phyloP scores from a whole-genome alignment of 257 asterid genomes.

The Ajuga chamaepitys region DNA sequence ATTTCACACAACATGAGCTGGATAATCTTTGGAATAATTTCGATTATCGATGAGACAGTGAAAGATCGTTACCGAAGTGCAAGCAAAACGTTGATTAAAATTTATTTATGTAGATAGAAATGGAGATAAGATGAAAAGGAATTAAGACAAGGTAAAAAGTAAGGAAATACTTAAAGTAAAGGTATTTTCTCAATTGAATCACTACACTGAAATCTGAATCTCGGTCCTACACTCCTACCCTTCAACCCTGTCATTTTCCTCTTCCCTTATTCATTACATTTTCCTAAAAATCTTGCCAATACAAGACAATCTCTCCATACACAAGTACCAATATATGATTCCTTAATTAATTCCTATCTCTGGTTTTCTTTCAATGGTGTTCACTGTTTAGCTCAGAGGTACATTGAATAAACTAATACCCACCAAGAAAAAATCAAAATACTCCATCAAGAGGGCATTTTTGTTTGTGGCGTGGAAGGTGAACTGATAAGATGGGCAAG shows the following conservation, averaged over 20 bases:
- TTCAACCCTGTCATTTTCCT: slow-evolving; percentile 15
- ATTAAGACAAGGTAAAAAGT: no score
- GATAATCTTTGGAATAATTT: no score
- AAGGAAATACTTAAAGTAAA: no score
- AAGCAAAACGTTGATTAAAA: no score
- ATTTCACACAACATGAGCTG: no score
- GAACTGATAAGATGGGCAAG: slow-evolving; percentile 46
- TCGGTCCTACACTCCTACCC: neutral
- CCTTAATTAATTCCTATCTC: neutral
- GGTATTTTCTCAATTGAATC: no score
- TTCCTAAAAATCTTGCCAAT: slow-evolving; percentile 6
- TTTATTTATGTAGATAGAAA: no score
- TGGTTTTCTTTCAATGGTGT: neutral
- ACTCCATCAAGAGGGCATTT: slow-evolving; percentile 10
- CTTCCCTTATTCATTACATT: neutral
- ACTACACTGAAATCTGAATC: slow-evolving; percentile 27
- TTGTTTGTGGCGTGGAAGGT: slow-evolving; percentile 5
- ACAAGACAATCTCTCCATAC: slow-evolving; percentile 10
- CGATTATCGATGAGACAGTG: no score
- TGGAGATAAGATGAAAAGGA: no score
- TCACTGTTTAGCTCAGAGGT: neutral
- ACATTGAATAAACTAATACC: slow-evolving; percentile 13
- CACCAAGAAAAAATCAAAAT: slow-evolving; percentile 16
- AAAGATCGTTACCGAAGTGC: no score
- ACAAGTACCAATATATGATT: neutral